phyloP scores from a whole-genome alignment of 139 green algal species.

The Chlamydomonas incerta region DNA sequence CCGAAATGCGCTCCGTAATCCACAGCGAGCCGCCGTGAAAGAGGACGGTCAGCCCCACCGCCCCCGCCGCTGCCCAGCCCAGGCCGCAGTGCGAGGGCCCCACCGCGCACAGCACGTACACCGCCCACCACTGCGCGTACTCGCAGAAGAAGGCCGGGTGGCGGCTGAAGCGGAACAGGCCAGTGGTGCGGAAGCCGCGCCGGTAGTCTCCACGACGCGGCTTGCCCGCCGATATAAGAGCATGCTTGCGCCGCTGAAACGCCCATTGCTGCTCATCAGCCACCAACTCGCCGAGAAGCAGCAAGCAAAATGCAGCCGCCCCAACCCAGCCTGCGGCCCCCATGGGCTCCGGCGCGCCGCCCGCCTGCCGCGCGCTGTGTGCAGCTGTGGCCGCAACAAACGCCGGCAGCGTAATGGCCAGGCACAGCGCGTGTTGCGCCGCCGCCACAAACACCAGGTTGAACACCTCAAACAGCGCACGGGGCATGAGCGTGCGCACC shows the following conservation, averaged over 20 bases:
- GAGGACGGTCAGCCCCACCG: slow-evolving; percentile 20
- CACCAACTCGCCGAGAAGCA: neutral
- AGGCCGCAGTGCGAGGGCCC: neutral
- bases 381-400: neutral
- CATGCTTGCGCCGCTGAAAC: slow-evolving; percentile 25
- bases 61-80: slow-evolving; percentile 16
- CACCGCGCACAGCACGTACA: slow-evolving; percentile 24
- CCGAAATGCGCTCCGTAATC: slow-evolving; percentile 41
- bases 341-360: neutral
- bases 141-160: slow-evolving; percentile 39
- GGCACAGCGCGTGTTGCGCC: slow-evolving; percentile 42
- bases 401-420: slow-evolving; percentile 21
- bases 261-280: slow-evolving; percentile 45
- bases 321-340: neutral
- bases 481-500: slow-evolving; percentile 29
- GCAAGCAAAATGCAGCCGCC: neutral
- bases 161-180: slow-evolving; percentile 30
- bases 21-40: slow-evolving; percentile 33
- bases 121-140: slow-evolving; percentile 29
- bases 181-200: slow-evolving; percentile 14
- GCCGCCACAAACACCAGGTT: slow-evolving; percentile 56
- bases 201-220: neutral
- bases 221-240: neutral
- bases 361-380: neutral
- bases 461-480: slow-evolving; percentile 50